Evolutionary conservation across 140 eudicot genomes (phyloP).

Genomic region (Anethum foeniculum): DNA sequence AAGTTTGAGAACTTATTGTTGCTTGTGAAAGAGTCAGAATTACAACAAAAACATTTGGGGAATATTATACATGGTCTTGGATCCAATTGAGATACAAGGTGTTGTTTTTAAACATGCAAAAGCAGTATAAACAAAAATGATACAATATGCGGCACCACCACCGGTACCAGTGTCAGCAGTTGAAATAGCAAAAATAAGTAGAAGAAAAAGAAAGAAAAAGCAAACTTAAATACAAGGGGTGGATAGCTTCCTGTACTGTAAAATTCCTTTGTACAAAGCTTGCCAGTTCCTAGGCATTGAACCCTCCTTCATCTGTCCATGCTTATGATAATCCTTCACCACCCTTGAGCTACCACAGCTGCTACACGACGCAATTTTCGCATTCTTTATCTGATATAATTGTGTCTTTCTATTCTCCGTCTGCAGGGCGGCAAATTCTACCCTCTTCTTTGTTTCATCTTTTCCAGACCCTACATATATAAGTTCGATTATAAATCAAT

Average conservation of each 20-base stretch:
- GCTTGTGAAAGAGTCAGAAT: not conserved
- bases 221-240: conserved; percentile 6
- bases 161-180: not conserved
- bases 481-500: no score
- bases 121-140: not conserved
- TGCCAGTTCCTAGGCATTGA: conserved; percentile 36
- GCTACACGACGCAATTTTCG: not conserved
- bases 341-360: conserved; percentile 4
- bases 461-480: conserved; percentile 9
- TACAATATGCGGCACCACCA: not conserved
- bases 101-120: not conserved
- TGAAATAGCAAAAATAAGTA: not conserved
- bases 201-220: not conserved
- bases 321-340: not conserved
- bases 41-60: not conserved
- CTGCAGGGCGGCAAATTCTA: conserved; percentile 14
- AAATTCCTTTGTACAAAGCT: conserved; percentile 34
- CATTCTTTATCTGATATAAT: not conserved
- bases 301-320: not conserved
- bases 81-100: not conserved
- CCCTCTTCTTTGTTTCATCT: conserved; percentile 33
- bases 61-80: not conserved
- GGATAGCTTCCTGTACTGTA: conserved; percentile 21
- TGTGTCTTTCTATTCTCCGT: not conserved
- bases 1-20: no score